phyloP scores from a whole-genome alignment of 371 early-diverging fungal species.

The Mucor ambiguus region DNA sequence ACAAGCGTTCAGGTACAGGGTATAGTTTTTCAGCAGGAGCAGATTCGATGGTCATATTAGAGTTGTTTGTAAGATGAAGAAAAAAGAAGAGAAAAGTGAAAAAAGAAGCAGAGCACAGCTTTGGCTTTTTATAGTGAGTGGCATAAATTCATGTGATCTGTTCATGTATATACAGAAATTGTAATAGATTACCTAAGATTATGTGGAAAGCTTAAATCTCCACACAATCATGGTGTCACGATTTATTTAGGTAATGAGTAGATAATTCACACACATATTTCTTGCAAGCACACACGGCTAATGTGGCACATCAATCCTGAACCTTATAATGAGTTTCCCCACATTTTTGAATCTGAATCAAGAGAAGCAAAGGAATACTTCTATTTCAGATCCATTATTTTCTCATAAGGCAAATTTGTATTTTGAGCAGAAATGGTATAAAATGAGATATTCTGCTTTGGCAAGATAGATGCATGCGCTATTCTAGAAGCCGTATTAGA shows the following conservation, averaged over 20 bases:
- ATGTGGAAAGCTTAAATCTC: neutral
- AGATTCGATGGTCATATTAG: conserved; percentile 19
- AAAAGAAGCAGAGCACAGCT: neutral
- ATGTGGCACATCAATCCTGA: conserved; percentile 9
- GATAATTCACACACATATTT: conserved; percentile 5
- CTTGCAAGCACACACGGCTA: too few species aligned
- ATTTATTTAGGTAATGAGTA: neutral
- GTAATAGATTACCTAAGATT: neutral
- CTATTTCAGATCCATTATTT: conserved; percentile 1
- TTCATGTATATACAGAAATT: neutral
- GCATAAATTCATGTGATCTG: conserved; percentile 5
- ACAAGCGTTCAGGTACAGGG: conserved; percentile 51
- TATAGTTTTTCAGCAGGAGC: conserved; percentile 16
- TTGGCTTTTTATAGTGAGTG: neutral
- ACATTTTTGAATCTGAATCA: neutral
- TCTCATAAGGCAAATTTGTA: neutral
- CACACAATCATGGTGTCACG: neutral
- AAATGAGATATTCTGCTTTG: too few species aligned
- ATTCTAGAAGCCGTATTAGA: too few species aligned
- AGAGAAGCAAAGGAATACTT: conserved; percentile 1
- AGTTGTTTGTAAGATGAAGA: neutral
- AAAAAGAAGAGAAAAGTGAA: conserved; percentile 8
- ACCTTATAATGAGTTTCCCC: neutral
- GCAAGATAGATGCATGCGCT: too few species aligned
- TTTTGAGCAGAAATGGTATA: too few species aligned